Evolutionary conservation across 164 flowering plant species (phyloP), one percentile per base, ranked within the genome.

Genomic region (Nymphaea thermarum): DNA sequence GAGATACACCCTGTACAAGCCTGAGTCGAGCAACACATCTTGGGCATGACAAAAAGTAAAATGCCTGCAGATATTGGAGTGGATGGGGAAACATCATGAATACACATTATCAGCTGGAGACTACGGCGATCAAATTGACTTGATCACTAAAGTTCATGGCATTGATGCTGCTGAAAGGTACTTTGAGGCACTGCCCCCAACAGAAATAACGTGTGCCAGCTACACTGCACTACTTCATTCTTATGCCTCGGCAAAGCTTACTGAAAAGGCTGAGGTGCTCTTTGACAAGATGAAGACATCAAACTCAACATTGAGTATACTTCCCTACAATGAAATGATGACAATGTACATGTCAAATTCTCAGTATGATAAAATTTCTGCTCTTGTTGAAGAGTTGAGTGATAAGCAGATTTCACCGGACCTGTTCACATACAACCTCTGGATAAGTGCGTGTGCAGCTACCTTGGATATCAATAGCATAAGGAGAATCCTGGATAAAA

Each of bases 261-360:
- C 73, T 53, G 94, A 86, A 17, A 82, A 79, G 68, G 98, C 93
- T 2, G 97, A 90, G 79, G 66, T 70, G 14, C 83, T 92, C 41
- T 87, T 76, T 72, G 76, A 80, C 61, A 81, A 78, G 70, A 84
- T 87, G 45, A 85, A 81, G 76, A 80, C 68, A 65, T 80, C 80
- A 62, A 75, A 78, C 60, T 68, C 86, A 53, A 60, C 85, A n/a
- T 73, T 86, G 44, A 76, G n/a, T 75, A 86, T 86, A 62, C 74
- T 92, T 65, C 72, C 81, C n/a, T 92, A 82, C 80, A 94, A 94
- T 74, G 97, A 92, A 83, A 82, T 92, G 81, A 95, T 92, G 99
- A 90, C 98, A 51, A 68, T 95, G 60, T 62, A 62, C 79, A 84
- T 83, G 82, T 91, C 97, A 59, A 86, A 82, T 44, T 90, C 94